phyloP scores from a whole-genome alignment of 768 basidiomycete genomes.

The Pleurotus salmoneostramineus region DNA sequence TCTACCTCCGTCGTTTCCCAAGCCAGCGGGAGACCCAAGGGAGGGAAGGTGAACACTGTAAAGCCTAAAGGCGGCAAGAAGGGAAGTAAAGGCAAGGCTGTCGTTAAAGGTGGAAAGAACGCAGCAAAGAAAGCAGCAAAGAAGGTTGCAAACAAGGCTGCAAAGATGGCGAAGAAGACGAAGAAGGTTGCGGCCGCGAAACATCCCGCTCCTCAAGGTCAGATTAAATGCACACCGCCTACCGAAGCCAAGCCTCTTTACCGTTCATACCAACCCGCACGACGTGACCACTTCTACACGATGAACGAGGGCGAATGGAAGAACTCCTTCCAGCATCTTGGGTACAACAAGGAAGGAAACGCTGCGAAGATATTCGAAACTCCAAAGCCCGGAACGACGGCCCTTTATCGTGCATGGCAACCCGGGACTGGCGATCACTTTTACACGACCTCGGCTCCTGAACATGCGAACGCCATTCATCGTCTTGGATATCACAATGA shows the following conservation, averaged over 20 bases:
- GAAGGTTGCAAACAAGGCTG: neutral
- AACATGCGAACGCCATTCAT: neutral
- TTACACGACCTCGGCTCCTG: slow-evolving; percentile 1
- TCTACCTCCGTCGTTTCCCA: neutral
- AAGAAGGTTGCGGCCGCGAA: neutral
- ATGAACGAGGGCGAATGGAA: neutral
- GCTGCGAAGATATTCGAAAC: slow-evolving; percentile 3
- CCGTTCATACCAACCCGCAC: neutral
- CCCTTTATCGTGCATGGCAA: slow-evolving; percentile 4
- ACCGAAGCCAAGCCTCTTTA: neutral
- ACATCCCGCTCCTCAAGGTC: neutral
- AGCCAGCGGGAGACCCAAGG: neutral
- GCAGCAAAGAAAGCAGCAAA: no score
- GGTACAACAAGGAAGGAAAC: neutral
- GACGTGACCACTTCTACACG: slow-evolving; percentile 6
- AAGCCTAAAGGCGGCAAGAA: neutral
- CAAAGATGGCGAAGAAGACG: neutral
- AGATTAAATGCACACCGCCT: neutral
- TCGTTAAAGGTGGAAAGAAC: neutral
- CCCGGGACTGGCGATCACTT: neutral
- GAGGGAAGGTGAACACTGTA: neutral
- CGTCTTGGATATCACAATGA: neutral
- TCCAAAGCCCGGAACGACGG: slow-evolving; percentile 6
- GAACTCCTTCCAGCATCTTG: neutral
- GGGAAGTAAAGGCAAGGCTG: neutral